Evolutionary conservation across 441 rosid genomes (phyloP), one percentile per base, ranked within the genome.

Genomic region (Adansonia grandidieri): DNA sequence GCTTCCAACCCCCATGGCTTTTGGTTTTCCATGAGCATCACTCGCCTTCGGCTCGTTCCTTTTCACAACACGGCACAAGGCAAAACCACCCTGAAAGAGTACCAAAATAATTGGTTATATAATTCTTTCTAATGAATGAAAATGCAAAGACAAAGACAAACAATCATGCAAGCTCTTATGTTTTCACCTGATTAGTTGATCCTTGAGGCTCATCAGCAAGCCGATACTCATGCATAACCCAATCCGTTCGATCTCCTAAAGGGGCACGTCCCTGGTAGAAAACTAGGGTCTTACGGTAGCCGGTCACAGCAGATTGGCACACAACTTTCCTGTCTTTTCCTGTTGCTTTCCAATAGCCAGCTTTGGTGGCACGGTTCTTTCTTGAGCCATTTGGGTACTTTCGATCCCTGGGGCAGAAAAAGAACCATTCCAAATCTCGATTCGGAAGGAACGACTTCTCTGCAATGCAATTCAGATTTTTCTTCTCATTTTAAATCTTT

Each of bases 351-450:
- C 91, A 90, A 75, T 90, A 89, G 19, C 96, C 93, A 74, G 90
- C 86, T 77, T 85, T 87, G 61, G 93, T 91, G 79, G 94, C 91
- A 82, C 93, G 77, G 61, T 92, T 92, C 45, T 91, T 87, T 81
- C 91, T 83, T 7, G 88, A 89, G 22, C 91, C 94, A 76, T 90
- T 92, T 1, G 91, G 91, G 73, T 92, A 89, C 82, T 92, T 90
- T 74, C 90, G 81, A 73, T 92, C 94, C 71, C 93, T 80, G 5
- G 86, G 88, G 73, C 94, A 91, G 87, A 92, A 95, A 85, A 95
- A 95, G 89, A 92, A 95, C 98, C 97, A 93, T 63, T 93, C 96
- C 96, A 86, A 81, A 78, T 95, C 98, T 82, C 94, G 84, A n/a
- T 80, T 86, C 0, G 96, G 91, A 78, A 93, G 95, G 81, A 91